These are phyloP conservation scores for Plantago elongata DNA, from an alignment of 257 asterid species.

Conservation along the genomic window DNA sequence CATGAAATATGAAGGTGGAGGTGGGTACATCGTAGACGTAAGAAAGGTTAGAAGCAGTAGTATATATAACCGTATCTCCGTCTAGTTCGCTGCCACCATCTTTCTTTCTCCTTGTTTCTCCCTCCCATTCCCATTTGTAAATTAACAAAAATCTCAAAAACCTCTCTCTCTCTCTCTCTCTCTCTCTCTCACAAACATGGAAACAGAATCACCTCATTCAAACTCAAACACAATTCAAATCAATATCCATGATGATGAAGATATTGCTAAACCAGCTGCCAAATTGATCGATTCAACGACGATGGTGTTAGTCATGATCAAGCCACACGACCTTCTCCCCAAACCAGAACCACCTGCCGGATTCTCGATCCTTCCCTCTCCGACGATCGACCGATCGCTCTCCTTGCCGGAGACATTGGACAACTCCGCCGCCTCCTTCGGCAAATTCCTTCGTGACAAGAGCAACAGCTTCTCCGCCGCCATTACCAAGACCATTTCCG, in stretches of 20 bases:
- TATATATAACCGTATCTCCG: too few species aligned
- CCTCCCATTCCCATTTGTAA: too few species aligned
- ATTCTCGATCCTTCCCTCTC: slow-evolving; percentile 6
- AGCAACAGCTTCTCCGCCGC: slow-evolving; percentile 71
- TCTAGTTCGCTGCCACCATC: too few species aligned
- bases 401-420: slow-evolving; percentile 53
- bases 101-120: too few species aligned
- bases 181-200: not conserved
- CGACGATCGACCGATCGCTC: slow-evolving; percentile 28
- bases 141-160: too few species aligned
- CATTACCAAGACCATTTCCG: slow-evolving; percentile 61
- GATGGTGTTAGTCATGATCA: slow-evolving; percentile 22
- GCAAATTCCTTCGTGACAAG: slow-evolving; percentile 75
- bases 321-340: slow-evolving; percentile 64
- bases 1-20: too few species aligned
- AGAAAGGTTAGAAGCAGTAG: too few species aligned
- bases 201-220: not conserved
- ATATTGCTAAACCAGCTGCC: too few species aligned
- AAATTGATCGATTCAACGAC: slow-evolving; percentile 9
- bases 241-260: not conserved
- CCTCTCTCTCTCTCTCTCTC: too few species aligned
- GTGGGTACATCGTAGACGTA: too few species aligned
- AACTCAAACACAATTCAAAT: not conserved
- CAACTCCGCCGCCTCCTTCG: slow-evolving; percentile 50
- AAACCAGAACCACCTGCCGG: slow-evolving; percentile 78